Evolutionary conservation across 495 filamentous ascomycete genomes (phyloP).

Genomic region (Daldinia bambusicola): DNA sequence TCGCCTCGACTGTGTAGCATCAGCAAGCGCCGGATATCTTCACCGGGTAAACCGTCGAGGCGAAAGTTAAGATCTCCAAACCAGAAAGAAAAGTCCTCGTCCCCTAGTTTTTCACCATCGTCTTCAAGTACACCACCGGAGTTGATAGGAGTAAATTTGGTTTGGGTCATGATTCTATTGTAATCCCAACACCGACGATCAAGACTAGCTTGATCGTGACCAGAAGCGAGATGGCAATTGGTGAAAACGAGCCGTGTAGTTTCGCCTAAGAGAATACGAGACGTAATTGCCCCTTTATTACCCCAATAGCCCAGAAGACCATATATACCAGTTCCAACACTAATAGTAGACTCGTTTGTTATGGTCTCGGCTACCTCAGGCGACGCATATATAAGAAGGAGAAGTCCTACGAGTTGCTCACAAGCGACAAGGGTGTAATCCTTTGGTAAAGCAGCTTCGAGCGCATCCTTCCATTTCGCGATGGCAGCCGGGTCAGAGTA

Average conservation of each 20-base stretch:
- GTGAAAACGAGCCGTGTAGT: constrained; percentile 88
- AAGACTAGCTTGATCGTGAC: constrained; percentile 76
- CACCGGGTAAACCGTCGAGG: constrained; percentile 85
- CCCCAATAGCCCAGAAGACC: constrained; percentile 92
- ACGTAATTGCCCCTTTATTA: constrained; percentile 91
- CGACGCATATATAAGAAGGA: constrained; percentile 86
- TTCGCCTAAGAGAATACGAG: constrained; percentile 87
- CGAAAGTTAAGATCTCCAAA: constrained; percentile 97
- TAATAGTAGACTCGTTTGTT: constrained; percentile 78
- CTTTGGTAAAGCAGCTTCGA: constrained; percentile 74
- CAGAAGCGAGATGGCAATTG: constrained; percentile 90
- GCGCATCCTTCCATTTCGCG: constrained; percentile 80
- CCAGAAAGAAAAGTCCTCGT: constrained; percentile 95
- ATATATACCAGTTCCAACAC: constrained; percentile 71
- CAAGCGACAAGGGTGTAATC: constrained; percentile 81
- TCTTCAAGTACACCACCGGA: constrained; percentile 65
- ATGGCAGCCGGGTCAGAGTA: constrained; percentile 76
- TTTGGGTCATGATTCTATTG: constrained; percentile 75
- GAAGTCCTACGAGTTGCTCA: constrained; percentile 85
- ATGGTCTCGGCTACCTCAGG: constrained; percentile 76
- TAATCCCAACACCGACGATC: constrained; percentile 93
- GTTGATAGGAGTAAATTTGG: constrained; percentile 77
- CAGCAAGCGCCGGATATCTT: constrained; percentile 87
- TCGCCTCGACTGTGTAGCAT: constrained; percentile 82
- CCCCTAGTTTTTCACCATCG: constrained; percentile 75